These are phyloP conservation scores for Amanita inopinata DNA, from an alignment of 768 basidiomycete species.

Conservation along the genomic window DNA sequence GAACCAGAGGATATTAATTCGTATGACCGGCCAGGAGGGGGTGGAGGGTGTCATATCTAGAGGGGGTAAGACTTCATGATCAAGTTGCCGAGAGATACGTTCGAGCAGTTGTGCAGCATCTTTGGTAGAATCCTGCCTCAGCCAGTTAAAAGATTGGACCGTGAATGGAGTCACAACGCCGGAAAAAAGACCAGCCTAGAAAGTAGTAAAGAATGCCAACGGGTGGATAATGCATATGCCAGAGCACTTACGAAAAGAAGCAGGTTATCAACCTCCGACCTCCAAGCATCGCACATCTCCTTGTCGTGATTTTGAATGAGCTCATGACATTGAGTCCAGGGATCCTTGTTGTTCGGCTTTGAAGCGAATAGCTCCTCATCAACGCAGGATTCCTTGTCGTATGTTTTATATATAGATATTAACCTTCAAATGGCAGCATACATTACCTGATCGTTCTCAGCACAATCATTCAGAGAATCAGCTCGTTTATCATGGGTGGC, in stretches of 20 bases:
- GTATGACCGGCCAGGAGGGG: neutral
- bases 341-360: neutral
- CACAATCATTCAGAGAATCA: too few species aligned
- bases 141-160: constrained; percentile 16
- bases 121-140: constrained; percentile 15
- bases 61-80: neutral
- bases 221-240: neutral
- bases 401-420: too few species aligned
- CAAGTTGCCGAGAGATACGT: constrained; percentile 11
- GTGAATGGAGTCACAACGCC: constrained; percentile 19
- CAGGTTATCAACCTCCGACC: constrained; percentile 6
- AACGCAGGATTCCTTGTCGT: too few species aligned
- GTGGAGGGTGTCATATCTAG: neutral
- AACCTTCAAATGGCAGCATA: too few species aligned
- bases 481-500: too few species aligned
- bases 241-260: constrained; percentile 7
- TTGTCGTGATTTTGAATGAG: constrained; percentile 3
- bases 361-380: neutral
- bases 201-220: neutral
- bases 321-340: constrained; percentile 1
- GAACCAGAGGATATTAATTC: constrained; percentile 16
- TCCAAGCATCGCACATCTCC: constrained; percentile 8
- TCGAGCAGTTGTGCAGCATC: constrained; percentile 11
- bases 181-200: constrained; percentile 19
- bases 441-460: too few species aligned